Conservation (phyloP, 2,329 filamentous ascomycete species). For the Ceratocystiopsis minuta region DNA sequence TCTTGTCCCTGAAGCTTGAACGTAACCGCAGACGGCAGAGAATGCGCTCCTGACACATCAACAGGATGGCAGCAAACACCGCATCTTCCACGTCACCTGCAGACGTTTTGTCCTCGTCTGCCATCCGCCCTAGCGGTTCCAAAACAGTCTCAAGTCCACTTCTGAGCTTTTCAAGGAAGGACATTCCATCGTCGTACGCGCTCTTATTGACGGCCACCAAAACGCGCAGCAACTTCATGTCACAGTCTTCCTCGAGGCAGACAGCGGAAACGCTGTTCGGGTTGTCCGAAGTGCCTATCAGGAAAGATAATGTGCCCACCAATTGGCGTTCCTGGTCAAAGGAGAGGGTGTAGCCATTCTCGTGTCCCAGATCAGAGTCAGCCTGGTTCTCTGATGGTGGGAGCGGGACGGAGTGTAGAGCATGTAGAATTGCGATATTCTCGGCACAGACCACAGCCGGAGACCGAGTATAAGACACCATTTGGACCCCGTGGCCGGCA, state of each 20-base stretch:
- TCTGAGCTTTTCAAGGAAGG: too few species aligned
- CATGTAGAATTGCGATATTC: neutral
- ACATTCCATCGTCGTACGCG: too few species aligned
- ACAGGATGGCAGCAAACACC: neutral
- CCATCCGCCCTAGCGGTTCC: too few species aligned
- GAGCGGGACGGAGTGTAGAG: neutral
- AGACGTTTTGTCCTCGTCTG: too few species aligned
- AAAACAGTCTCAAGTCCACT: too few species aligned
- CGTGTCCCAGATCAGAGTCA: too few species aligned
- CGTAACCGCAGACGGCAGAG: neutral
- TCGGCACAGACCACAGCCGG: slow-evolving; percentile 1
- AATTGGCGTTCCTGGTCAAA: slow-evolving; percentile 1
- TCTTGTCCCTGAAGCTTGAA: too few species aligned
- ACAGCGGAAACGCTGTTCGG: neutral
- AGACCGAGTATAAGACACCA: too few species aligned
- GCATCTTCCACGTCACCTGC: neutral
- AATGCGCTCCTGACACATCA: neutral
- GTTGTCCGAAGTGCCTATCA: neutral
- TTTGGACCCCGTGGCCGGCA: too few species aligned
- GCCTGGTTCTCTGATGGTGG: neutral
- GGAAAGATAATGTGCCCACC: neutral
- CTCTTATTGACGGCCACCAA: neutral
- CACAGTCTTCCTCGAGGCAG: neutral
- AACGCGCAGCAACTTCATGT: neutral
- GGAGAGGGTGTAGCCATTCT: neutral